Percentiles rank a stretch among this genome's conserved stretches.
phyloP scores from a whole-genome alignment of 306 rosid genomes.

The Sicyos edulis region DNA sequence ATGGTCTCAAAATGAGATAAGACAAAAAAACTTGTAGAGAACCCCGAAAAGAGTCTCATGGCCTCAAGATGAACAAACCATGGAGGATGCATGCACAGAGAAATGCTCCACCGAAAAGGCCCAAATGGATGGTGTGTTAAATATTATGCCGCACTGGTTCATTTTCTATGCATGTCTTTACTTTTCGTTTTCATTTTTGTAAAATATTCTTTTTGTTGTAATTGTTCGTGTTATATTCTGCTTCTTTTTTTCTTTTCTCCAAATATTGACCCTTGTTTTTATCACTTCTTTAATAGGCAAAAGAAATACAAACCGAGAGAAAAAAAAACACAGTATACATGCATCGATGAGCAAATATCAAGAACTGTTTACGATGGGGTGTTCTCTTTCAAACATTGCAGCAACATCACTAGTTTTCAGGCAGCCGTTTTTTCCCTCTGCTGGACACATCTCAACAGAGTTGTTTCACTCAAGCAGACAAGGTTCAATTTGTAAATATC shows the following conservation, averaged over 20 bases:
- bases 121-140: background rate
- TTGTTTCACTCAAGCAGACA: constrained; percentile 29
- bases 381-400: constrained; percentile 6
- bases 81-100: too few relatives aligned
- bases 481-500: constrained; percentile 88
- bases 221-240: background rate
- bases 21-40: too few relatives aligned
- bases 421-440: background rate
- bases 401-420: constrained; percentile 6
- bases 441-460: background rate
- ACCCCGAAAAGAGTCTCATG: too few relatives aligned
- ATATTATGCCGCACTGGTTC: background rate
- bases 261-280: background rate
- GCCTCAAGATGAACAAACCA: too few relatives aligned
- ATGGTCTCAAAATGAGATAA: too few relatives aligned
- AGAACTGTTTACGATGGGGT: background rate
- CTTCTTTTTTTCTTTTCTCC: background rate
- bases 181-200: background rate
- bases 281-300: constrained; percentile 7
- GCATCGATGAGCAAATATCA: background rate
- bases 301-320: background rate
- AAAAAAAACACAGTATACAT: background rate
- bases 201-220: background rate
- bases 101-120: too few relatives aligned
- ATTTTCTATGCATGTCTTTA: background rate